Base-by-base conservation (phyloP, 345 rosid genomes). In the Lepidium sativum region DNA sequence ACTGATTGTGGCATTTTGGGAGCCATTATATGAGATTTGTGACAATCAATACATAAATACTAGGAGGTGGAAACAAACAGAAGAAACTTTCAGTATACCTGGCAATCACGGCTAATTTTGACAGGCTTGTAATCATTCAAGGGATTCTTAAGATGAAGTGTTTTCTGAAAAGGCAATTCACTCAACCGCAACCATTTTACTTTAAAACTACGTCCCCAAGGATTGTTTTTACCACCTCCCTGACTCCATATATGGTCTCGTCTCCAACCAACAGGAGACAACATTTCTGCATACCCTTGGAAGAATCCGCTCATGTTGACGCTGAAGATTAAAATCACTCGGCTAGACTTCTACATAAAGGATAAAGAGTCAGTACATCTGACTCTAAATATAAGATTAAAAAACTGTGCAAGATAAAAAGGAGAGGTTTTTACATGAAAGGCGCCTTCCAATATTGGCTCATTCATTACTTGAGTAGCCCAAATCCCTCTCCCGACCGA, bases 391-490 rank as follows among this genome's bases (percentile, higher is more conserved):
- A 56, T 44, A 62, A 75, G 50, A 69, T 16, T 73, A 67, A 35
- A 75, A 47, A 70, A 47, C 18, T 51, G 43, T 41, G 56, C 15
- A 81, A 59, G 54, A 54, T 33, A 15, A 18, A 66, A 54, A 55
- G 29, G 49, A 67, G 34, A 58, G 62, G 50, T 34, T 72, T 89
- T 89, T 80, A 89, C 97, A 77, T 74, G 80, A 84, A 89, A 92
- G 68, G 96, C 95, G 45, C 88, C 98, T 75, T 92, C 96, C 80
- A 87, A 56, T 69, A 92, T 89, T 60, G 97, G 97, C 80, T 92
- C 98, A 78, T 92, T 92, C 97, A 87, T 89, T 60, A 92, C 97
- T 79, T 92, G 97, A 74, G 98, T 92, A 67, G 98, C 98, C 98
- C 97, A 92, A 55, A 89, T 84, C 59, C 92, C 98, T 75, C 72